Evolutionary conservation across 139 green algal species (phyloP), one percentile per base, ranked within the genome.

Genomic region (Microglena sp.): DNA sequence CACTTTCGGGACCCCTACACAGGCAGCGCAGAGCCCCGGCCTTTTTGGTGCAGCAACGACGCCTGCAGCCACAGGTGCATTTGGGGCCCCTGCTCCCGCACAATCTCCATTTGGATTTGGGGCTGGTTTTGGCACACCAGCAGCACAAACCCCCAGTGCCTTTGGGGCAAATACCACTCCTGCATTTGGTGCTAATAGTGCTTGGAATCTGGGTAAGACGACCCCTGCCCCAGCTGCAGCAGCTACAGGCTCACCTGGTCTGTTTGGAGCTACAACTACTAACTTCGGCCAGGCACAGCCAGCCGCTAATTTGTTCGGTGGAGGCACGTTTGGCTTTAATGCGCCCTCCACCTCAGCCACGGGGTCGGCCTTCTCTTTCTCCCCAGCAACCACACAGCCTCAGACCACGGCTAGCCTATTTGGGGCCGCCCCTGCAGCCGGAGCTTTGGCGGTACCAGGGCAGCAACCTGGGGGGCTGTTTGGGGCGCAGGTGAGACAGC

Each of bases 31-130:
- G 11, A 34, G 26, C 28, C 21, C 7, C 4, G 58, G 58, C 22
- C 8, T 45, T 34, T 64, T 64, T 27, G 33, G 58, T 35, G 45
- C 45, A 24, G 45, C 62, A 35, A 45, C 68, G 45, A 60, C 68
- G 5, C 34, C 67, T 24, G 55, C 56, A 4, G 21, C 60, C 1
- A 55, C 58, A 1, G 68, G 68, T 64, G 62, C 45, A 2, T 73
- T 73, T 62, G 64, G 58, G 28, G 56, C 64, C 45, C 45, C 31
- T 21, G 26, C 56, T 30, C 34, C 60, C 33, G 58, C 68, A 60
- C 43, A 60, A 35, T 26, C 34, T 5, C 30, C 32, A 1, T 73
- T 73, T 34, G 46, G 40, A 0, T 73, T 73, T 50, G 46, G 40
- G 1, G 29, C 58, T 30, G 32, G 32, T 5, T 29, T 15, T 50